Conservation (phyloP, 2,329 filamentous ascomycete species). For the Dothistroma septosporum region DNA sequence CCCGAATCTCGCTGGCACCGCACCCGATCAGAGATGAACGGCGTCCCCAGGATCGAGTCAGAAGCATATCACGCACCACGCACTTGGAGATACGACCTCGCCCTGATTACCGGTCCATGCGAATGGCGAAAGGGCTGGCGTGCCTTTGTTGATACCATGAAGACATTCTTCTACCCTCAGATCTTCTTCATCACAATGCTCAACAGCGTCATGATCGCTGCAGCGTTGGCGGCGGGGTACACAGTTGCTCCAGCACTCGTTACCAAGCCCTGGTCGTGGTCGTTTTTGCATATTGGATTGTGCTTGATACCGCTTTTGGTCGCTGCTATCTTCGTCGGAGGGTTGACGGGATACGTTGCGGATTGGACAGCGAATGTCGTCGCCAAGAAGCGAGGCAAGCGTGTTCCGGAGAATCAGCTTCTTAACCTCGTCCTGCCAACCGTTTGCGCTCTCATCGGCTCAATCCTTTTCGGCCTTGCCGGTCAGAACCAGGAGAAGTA, state of each 20-base stretch:
- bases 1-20: slow-evolving; percentile 32
- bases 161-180: slow-evolving; percentile 32
- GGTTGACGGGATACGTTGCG: slow-evolving; percentile 27
- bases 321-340: slow-evolving; percentile 24
- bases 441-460: slow-evolving; percentile 25
- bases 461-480: slow-evolving; percentile 28
- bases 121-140: slow-evolving; percentile 27
- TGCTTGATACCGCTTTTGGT: slow-evolving; percentile 26
- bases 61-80: slow-evolving; percentile 12
- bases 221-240: slow-evolving; percentile 27
- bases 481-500: slow-evolving; percentile 23
- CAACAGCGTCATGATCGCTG: slow-evolving; percentile 31
- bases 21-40: slow-evolving; percentile 26
- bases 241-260: slow-evolving; percentile 27
- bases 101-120: slow-evolving; percentile 22
- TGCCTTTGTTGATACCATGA: slow-evolving; percentile 30
- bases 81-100: slow-evolving; percentile 26
- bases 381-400: slow-evolving; percentile 26
- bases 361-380: slow-evolving; percentile 29
- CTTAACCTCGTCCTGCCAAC: slow-evolving; percentile 29
- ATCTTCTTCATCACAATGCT: slow-evolving; percentile 34
- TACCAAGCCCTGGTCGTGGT: slow-evolving; percentile 23
- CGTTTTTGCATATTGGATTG: slow-evolving; percentile 13
- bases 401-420: slow-evolving; percentile 30
- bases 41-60: slow-evolving; percentile 16